phyloP scores from a whole-genome alignment of 225 moss, liverwort and hornwort genomes.

The Straminergon stramineum region DNA sequence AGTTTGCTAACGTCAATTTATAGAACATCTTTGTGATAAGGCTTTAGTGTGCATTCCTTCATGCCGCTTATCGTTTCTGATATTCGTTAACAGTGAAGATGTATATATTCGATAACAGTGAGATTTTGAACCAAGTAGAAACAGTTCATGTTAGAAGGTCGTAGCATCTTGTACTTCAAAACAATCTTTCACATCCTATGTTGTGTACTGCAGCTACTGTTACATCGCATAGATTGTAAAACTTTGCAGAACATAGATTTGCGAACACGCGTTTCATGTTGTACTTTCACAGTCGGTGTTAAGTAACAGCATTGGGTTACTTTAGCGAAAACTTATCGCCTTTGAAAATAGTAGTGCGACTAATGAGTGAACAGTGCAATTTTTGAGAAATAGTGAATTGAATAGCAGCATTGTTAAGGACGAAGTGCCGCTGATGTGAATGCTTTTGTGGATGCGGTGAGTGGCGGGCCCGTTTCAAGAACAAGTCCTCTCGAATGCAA shows the following conservation, averaged over 20 bases:
- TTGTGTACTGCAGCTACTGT: background rate
- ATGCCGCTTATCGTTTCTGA: background rate
- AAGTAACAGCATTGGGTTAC: no score
- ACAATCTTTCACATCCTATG: background rate
- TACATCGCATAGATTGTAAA: background rate
- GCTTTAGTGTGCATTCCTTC: background rate
- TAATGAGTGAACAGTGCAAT: background rate
- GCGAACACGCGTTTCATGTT: no score
- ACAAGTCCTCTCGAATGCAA: no score
- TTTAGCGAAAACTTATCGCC: no score
- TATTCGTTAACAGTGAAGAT: background rate
- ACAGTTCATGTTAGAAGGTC: background rate
- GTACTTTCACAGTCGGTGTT: background rate
- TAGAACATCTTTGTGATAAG: background rate
- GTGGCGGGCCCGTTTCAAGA: background rate
- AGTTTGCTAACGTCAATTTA: no score
- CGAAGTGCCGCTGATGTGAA: no score
- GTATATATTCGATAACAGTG: no score
- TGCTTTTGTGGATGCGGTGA: background rate
- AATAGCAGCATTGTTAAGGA: background rate
- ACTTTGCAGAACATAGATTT: background rate
- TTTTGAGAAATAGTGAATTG: no score
- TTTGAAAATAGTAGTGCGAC: no score
- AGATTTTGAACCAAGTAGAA: no score
- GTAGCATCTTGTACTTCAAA: background rate